Evolutionary conservation across 83 land plant species (phyloP).

Genomic region (Picea abies): DNA sequence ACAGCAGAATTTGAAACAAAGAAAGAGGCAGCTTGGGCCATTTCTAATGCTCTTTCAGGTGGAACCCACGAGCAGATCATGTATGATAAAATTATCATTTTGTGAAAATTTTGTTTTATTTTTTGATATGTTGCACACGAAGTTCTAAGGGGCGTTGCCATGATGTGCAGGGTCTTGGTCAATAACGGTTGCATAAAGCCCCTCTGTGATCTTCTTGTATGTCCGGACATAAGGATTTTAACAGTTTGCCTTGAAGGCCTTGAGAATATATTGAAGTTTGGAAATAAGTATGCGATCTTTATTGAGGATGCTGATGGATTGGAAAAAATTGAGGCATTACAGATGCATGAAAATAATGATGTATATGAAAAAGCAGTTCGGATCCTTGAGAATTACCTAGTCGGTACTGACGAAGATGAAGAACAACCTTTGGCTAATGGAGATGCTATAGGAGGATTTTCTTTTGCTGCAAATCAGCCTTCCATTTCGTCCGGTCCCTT

Average conservation of each 20-base stretch:
- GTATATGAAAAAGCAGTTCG: slow-evolving; percentile 69
- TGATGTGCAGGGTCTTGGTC: slow-evolving; percentile 40
- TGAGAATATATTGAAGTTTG: slow-evolving; percentile 38
- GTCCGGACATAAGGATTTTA: slow-evolving; percentile 29
- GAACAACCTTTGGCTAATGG: too few relatives aligned
- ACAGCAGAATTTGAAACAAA: slow-evolving; percentile 3
- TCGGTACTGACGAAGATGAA: too few relatives aligned
- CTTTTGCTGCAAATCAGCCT: too few relatives aligned
- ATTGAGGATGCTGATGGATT: slow-evolving; percentile 76
- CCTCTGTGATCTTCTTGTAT: slow-evolving; percentile 48
- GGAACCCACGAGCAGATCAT: slow-evolving; percentile 7
- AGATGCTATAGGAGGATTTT: too few relatives aligned
- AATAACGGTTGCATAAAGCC: slow-evolving; percentile 63
- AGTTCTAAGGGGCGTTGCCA: not conserved
- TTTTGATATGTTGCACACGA: not conserved
- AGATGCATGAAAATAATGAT: slow-evolving; percentile 70
- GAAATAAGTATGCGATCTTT: slow-evolving; percentile 46
- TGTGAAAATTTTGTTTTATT: not conserved
- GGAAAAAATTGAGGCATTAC: slow-evolving; percentile 75
- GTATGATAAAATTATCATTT: not conserved
- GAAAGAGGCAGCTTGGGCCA: slow-evolving; percentile 7
- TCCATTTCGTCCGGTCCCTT: too few relatives aligned
- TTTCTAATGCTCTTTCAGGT: not conserved
- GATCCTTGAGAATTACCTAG: slow-evolving; percentile 56
- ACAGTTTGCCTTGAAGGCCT: slow-evolving; percentile 41